Percentiles rank a stretch among this genome's conserved stretches.
Evolutionary conservation across 768 basidiomycete genomes (phyloP).

Genomic region (Fomitopsis serialis): DNA sequence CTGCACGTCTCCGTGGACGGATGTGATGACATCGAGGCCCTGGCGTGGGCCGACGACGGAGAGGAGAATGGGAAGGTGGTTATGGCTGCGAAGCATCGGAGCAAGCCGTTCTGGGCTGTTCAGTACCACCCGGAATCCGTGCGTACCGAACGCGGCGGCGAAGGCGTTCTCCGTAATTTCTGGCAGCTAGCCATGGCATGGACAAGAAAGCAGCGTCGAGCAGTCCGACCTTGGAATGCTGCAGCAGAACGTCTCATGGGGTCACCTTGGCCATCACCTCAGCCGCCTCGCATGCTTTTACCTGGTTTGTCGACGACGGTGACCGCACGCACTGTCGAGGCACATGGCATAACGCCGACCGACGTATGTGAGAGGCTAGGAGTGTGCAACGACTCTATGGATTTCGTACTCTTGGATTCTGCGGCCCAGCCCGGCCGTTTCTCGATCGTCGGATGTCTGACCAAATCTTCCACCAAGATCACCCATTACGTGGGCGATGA

Average conservation of each 20-base stretch:
- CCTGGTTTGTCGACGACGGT: constrained; percentile 25
- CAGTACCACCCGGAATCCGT: constrained; percentile 89
- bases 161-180: constrained; percentile 68
- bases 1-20: constrained; percentile 52
- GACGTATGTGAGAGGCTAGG: constrained; percentile 60
- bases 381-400: constrained; percentile 48
- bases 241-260: constrained; percentile 35
- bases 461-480: constrained; percentile 48
- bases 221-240: constrained; percentile 36
- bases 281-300: constrained; percentile 19
- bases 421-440: constrained; percentile 70
- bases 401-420: constrained; percentile 72
- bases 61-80: constrained; percentile 62
- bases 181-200: constrained; percentile 64
- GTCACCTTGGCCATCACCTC: constrained; percentile 51
- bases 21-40: constrained; percentile 47
- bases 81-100: constrained; percentile 67
- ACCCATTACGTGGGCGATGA: constrained; percentile 49
- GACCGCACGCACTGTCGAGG: constrained; percentile 34
- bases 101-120: constrained; percentile 78
- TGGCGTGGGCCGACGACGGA: constrained; percentile 72
- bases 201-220: constrained; percentile 36
- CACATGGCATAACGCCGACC: constrained; percentile 37
- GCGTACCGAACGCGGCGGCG: constrained; percentile 62
- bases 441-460: constrained; percentile 65